Conservation (phyloP, 257 asterid species). For the Primulina tabacum region DNA sequence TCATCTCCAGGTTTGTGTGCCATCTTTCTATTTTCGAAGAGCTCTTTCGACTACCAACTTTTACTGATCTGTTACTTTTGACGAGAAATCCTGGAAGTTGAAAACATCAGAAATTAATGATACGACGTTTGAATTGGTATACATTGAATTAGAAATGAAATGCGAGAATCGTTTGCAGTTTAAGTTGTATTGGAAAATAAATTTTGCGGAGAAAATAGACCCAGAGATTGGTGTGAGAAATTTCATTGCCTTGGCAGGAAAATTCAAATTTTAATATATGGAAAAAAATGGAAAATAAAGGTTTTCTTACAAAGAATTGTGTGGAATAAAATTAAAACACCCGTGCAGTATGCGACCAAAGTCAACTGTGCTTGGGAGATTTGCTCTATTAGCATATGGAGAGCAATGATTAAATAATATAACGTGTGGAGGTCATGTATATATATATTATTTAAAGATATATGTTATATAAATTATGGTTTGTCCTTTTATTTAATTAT, state of each 20-base stretch:
- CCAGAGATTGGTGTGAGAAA: no score
- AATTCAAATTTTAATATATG: not conserved
- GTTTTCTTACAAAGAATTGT: not conserved
- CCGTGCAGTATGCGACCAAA: not conserved
- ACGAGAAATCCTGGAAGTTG: not conserved
- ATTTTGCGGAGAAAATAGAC: no score
- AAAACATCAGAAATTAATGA: no score
- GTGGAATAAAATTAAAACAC: not conserved
- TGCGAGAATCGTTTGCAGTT: not conserved
- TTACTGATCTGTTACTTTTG: constrained; percentile 13
- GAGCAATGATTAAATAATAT: not conserved
- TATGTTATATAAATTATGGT: not conserved
- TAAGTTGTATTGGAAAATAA: no score
- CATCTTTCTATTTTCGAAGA: constrained; percentile 1
- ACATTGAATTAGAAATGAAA: not conserved
- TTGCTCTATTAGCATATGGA: not conserved
- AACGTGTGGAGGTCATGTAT: not conserved
- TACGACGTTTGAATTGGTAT: no score
- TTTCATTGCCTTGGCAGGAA: no score
- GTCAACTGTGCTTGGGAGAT: not conserved
- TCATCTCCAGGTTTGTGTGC: constrained; percentile 84
- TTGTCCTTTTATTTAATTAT: not conserved
- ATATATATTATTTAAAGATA: no score
- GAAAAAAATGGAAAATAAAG: no score
- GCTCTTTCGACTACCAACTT: constrained; percentile 6